Evolutionary conservation across 306 rosid species (phyloP), one percentile per base, ranked within the genome.

Genomic region (Elaeagnus macrophylla): DNA sequence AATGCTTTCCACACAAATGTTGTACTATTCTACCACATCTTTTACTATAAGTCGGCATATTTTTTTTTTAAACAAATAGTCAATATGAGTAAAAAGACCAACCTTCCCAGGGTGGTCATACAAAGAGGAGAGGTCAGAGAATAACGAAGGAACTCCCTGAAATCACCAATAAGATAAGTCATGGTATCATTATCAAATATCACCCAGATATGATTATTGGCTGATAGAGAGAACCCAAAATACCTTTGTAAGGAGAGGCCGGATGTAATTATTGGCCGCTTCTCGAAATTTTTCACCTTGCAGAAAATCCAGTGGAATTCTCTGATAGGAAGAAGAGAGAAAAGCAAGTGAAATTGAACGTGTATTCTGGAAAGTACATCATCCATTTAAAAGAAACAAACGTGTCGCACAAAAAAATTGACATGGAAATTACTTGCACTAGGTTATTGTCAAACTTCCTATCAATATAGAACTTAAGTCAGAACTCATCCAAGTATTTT

Each of bases 131-230:
- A 87, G 95, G 75, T 91, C 99, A 12, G 96, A 82, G 79, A 87
- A 91, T 56, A 91, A 70, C 18, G 99, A 91, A 47, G 99, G 99
- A 66, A 91, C 99, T 63, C 99, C 99, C 99, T 91, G 76, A 63
- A 77, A 66, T 47, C 45, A 75, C 58, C 49, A 67, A 69, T 41
- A 15, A 72, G 57, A 50, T 52, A 40, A 49, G 39, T 66, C 19
- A 25, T 25, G 32, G 37, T 16, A 13, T 3, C 32, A 25, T 45
- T 15, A 42, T 40, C 48, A 25, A 25, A 25, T 5, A 25, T 5
- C 14, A 65, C 44, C 18, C 41, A 62, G 61, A 65, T 15, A 2
- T 56, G 51, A 25, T 61, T 63, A 62, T 48, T 42, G 40, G 38
- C 49, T 38, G 11, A 17, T 9, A 37, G 42, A 53, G 4, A 38